phyloP scores from a whole-genome alignment of 257 asterid species.

The Nicotiana attenuata region DNA sequence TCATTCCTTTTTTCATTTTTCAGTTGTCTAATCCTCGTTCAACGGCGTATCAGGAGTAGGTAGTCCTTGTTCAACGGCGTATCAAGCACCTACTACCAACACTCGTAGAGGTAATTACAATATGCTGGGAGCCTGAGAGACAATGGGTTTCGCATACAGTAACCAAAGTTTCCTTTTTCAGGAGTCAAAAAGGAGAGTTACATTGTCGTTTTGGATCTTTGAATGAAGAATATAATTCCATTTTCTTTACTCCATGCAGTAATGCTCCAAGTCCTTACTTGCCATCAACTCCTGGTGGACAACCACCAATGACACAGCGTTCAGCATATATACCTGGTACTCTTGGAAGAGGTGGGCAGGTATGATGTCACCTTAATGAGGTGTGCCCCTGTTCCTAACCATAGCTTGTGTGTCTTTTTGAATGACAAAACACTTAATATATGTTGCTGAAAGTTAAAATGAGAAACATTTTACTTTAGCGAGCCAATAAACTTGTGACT shows the following conservation, averaged over 20 bases:
- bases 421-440: neutral
- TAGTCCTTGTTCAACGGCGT: slow-evolving; percentile 71
- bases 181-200: neutral
- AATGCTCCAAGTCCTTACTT: slow-evolving; percentile 97
- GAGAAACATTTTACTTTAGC: neutral
- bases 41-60: slow-evolving; percentile 58
- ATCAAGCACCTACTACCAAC: slow-evolving; percentile 79
- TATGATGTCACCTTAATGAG: slow-evolving; percentile 92
- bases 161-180: slow-evolving; percentile 13
- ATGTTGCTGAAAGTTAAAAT: neutral
- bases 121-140: slow-evolving; percentile 84
- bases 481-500: neutral
- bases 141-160: slow-evolving; percentile 73
- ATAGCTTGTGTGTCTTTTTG: neutral
- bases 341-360: slow-evolving; percentile 91
- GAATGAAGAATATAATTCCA: neutral
- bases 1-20: too few relatives aligned
- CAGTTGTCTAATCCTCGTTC: slow-evolving; percentile 83
- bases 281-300: slow-evolving; percentile 97
- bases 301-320: slow-evolving; percentile 93
- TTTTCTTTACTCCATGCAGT: slow-evolving; percentile 32
- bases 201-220: neutral
- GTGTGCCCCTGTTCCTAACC: slow-evolving; percentile 18
- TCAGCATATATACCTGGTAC: slow-evolving; percentile 94
- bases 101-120: slow-evolving; percentile 42